Evolutionary conservation across 495 filamentous ascomycete species (phyloP).

Genomic region (Entonaema liquescens): DNA sequence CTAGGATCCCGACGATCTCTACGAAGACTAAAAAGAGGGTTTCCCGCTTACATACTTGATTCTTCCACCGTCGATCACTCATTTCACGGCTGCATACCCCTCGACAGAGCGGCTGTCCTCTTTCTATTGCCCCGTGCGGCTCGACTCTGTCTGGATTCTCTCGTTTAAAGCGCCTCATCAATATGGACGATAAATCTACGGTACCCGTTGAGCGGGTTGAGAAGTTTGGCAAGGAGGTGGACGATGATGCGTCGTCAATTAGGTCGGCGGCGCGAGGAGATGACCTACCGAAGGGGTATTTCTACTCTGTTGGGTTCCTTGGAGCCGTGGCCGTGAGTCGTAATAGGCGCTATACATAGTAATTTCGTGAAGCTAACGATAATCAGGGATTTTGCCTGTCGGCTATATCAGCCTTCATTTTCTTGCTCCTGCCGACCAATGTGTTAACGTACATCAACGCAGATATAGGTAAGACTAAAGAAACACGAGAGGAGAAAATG

Average conservation of each 20-base stretch:
- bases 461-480: constrained; percentile 40
- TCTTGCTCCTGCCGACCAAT: constrained; percentile 43
- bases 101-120: constrained; percentile 10
- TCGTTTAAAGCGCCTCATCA: constrained; percentile 1
- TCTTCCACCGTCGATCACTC: constrained; percentile 11
- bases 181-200: constrained; percentile 22
- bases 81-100: not conserved
- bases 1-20: not conserved
- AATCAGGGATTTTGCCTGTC: constrained; percentile 40
- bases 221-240: constrained; percentile 10
- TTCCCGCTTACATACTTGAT: constrained; percentile 14
- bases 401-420: constrained; percentile 42
- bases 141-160: constrained; percentile 1
- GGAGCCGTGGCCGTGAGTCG: constrained; percentile 37
- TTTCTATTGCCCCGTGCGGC: constrained; percentile 12
- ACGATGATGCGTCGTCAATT: constrained; percentile 37
- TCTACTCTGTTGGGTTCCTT: constrained; percentile 40
- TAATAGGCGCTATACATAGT: not conserved
- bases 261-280: constrained; percentile 35
- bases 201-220: constrained; percentile 5
- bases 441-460: constrained; percentile 44
- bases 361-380: not conserved
- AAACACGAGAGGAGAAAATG: not conserved
- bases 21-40: not conserved
- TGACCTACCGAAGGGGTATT: constrained; percentile 42